Percentiles rank a stretch among this genome's conserved stretches.
phyloP scores from a whole-genome alignment of 805 yeast species.

The Candida morakotiae region DNA sequence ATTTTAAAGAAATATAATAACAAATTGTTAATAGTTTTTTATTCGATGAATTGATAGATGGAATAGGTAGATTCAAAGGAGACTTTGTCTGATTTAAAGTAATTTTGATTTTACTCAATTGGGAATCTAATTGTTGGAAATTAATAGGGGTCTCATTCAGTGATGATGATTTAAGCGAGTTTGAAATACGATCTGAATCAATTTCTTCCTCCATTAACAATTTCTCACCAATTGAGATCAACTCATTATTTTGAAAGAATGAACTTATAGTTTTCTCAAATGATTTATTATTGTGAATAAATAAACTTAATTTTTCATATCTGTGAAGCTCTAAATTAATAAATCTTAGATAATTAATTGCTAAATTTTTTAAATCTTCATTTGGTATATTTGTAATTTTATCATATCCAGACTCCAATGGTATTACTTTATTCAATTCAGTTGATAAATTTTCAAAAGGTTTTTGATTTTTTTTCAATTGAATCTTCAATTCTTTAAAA shows the following conservation, averaged over 20 bases:
- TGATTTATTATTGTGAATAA: not conserved
- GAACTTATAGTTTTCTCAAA: not conserved
- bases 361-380: not conserved
- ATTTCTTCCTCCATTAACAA: not conserved
- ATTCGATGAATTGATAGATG: not conserved
- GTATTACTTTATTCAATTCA: not conserved
- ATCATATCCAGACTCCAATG: not conserved
- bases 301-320: not conserved
- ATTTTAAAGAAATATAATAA: conserved; percentile 3
- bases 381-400: not conserved
- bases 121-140: not conserved
- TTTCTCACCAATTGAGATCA: not conserved
- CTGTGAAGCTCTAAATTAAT: not conserved
- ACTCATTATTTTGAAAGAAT: not conserved
- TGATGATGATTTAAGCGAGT: not conserved
- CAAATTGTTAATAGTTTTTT: conserved; percentile 3
- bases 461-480: conserved; percentile 2
- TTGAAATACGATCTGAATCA: not conserved
- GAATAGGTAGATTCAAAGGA: not conserved
- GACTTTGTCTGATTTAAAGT: not conserved
- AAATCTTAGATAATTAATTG: not conserved
- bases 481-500: conserved; percentile 1
- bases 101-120: not conserved
- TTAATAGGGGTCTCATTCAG: not conserved
- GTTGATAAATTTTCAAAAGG: not conserved